Conservation (phyloP, 2,329 filamentous ascomycete species). For the Pyrenophora graminea region DNA sequence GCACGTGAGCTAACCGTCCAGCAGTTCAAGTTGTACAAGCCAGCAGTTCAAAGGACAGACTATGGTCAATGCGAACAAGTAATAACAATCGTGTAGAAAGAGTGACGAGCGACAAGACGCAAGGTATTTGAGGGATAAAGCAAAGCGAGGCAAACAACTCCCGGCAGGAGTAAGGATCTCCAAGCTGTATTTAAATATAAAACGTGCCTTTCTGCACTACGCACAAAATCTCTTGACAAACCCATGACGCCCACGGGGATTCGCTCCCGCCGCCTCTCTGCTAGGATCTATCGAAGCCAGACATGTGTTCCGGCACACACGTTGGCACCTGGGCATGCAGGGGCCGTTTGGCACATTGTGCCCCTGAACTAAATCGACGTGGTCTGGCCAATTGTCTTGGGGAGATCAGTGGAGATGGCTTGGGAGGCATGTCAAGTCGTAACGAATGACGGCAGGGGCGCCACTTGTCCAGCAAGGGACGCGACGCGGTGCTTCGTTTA, state of each 20-base stretch:
- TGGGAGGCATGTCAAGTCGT: conserved; percentile 3
- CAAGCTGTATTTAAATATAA: conserved; percentile 20
- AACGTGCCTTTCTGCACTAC: conserved; percentile 17
- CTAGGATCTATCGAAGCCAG: conserved; percentile 10
- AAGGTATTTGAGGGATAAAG: conserved; percentile 2
- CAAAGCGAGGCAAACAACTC: conserved; percentile 1
- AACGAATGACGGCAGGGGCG: conserved; percentile 25
- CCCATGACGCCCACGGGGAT: conserved; percentile 24
- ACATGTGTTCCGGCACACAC: conserved; percentile 14
- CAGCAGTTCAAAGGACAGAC: not conserved
- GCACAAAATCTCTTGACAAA: conserved; percentile 24
- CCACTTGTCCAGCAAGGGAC: conserved; percentile 26
- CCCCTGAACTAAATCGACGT: conserved; percentile 29
- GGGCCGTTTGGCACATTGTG: conserved; percentile 22
- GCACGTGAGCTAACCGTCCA: conserved; percentile 34
- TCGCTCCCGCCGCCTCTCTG: conserved; percentile 15
- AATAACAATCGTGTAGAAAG: conserved; percentile 3
- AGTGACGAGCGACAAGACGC: not conserved
- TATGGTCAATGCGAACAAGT: conserved; percentile 9
- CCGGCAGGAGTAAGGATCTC: conserved; percentile 11
- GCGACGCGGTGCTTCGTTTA: conserved; percentile 25
- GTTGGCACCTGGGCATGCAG: conserved; percentile 22
- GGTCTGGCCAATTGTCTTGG: conserved; percentile 29
- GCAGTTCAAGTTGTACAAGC: conserved; percentile 27
- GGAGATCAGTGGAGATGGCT: conserved; percentile 19